A percentile compares a stretch with the other conserved stretches of the same genome.
Conservation (phyloP, 805 yeast genomes). For the Deakozyma indianensis region DNA sequence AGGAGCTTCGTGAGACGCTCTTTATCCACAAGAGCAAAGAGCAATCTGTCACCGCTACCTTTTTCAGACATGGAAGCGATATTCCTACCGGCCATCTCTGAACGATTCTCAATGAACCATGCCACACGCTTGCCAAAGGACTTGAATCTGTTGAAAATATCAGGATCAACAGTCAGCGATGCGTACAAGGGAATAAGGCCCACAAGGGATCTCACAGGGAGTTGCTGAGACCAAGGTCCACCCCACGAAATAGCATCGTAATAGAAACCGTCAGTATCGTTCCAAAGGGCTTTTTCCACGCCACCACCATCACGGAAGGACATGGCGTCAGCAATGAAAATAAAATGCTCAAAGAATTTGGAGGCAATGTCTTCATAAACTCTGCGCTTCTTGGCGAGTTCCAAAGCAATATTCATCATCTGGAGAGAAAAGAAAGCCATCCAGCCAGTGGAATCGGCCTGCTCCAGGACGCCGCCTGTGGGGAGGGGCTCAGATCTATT, state of each 20-base stretch:
- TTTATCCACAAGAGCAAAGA: slow-evolving; percentile 65
- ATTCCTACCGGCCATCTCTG: slow-evolving; percentile 59
- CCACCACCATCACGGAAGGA: slow-evolving; percentile 41
- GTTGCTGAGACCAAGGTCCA: slow-evolving; percentile 41
- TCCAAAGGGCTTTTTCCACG: slow-evolving; percentile 65
- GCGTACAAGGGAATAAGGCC: slow-evolving; percentile 90
- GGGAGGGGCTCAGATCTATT: slow-evolving; percentile 89
- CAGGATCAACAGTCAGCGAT: slow-evolving; percentile 76
- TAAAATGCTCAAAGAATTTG: slow-evolving; percentile 84
- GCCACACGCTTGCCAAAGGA: slow-evolving; percentile 67
- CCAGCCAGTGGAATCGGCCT: slow-evolving; percentile 96
- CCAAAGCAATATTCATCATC: slow-evolving; percentile 86
- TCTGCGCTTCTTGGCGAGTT: slow-evolving; percentile 69
- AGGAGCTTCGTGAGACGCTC: slow-evolving; percentile 66
- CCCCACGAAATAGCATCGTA: slow-evolving; percentile 87
- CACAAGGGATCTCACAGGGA: slow-evolving; percentile 80
- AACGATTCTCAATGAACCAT: slow-evolving; percentile 68
- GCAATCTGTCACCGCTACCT: slow-evolving; percentile 71
- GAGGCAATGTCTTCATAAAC: slow-evolving; percentile 90
- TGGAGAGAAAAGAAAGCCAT: slow-evolving; percentile 86
- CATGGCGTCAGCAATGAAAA: slow-evolving; percentile 89
- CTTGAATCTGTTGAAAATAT: slow-evolving; percentile 60
- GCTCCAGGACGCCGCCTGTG: slow-evolving; percentile 80
- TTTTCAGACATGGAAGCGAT: slow-evolving; percentile 64
- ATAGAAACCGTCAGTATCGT: slow-evolving; percentile 75